Evolutionary conservation across 2,329 filamentous ascomycete species (phyloP), one percentile per base, ranked within the genome.

Genomic region (Tricladium varicosporioides): DNA sequence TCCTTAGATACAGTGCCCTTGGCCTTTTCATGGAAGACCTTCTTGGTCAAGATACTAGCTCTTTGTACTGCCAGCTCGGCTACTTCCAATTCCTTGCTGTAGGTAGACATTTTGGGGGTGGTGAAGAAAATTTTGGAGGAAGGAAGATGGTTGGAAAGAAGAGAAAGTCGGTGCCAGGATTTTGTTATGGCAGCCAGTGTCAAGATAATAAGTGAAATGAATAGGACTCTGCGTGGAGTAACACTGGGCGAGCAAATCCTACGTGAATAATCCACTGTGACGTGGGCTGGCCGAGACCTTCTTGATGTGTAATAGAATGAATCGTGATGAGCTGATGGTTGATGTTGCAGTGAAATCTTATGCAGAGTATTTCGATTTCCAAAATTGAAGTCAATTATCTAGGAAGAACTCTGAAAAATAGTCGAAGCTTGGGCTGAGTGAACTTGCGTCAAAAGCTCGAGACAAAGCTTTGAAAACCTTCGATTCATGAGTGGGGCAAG

Each of bases 1-100:
- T 91, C 88, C 78, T 99, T 99, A 72, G 88, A 89, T 51, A 96
- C 81, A 47, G 94, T 97, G 66, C 93, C 93, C 78, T 97, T 97
- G 67, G 91, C 88, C 75, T 93, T 94, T 67, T 93, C 89, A 76
- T 92, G 80, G 78, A 89, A 90, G 70, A 92, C 89, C 60, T 83
- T 83, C 73, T 90, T 88, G 51, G 89, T 92, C 57, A 92, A 81
- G 63, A 91, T 78, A 18, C 84, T 78, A 22, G 89, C 92, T 63
- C 92, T 85, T 77, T 96, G 91, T 56, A 96, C 92, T 60, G 92
- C 92, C 45, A 96, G 84, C 72, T 93, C 87, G 60, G 92, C 92
- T 54, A 96, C 82, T 69, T 87, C 80, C 66, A 94, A 85, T 78
- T 97, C 92, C 63, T 86, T 84, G 58, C 82, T 78, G 79, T 94